These are phyloP conservation scores for Thelonectria rubi DNA, from an alignment of 2,329 filamentous ascomycete species.

Conservation along the genomic window DNA sequence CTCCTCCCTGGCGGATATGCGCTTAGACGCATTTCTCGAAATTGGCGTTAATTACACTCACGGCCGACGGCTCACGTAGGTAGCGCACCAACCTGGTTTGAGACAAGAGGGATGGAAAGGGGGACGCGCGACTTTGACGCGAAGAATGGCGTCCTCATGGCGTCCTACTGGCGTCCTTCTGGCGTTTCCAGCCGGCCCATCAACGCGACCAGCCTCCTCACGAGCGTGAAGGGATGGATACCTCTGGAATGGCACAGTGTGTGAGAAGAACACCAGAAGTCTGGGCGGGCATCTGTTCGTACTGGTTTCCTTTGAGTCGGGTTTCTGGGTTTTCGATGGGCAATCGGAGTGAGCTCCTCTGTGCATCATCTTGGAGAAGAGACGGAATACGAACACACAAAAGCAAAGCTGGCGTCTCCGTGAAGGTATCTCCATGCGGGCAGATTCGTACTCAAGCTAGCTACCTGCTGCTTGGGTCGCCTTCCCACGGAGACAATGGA, in stretches of 20 bases:
- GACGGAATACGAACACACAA: too few species aligned
- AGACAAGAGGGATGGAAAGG: constrained; percentile 13
- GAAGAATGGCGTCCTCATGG: constrained; percentile 35
- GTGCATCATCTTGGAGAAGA: too few species aligned
- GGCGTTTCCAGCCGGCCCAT: neutral
- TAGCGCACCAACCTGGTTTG: too few species aligned
- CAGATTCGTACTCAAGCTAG: too few species aligned
- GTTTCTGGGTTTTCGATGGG: neutral
- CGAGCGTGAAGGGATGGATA: constrained; percentile 12
- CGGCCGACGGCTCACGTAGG: too few species aligned
- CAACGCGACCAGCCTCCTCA: constrained; percentile 14
- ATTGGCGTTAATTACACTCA: constrained; percentile 11
- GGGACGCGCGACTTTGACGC: constrained; percentile 35
- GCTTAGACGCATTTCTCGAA: constrained; percentile 21
- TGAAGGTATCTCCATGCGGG: too few species aligned
- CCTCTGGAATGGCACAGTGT: neutral
- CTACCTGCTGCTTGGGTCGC: too few species aligned
- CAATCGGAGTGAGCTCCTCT: too few species aligned
- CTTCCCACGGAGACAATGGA: neutral
- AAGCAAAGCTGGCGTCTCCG: too few species aligned
- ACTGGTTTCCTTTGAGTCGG: neutral
- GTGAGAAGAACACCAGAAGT: neutral
- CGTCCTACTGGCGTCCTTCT: constrained; percentile 3
- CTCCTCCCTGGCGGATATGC: constrained; percentile 15
- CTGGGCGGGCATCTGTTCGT: neutral